Percentiles rank a stretch among this genome's conserved stretches.
Evolutionary conservation across 2,329 filamentous ascomycete species (phyloP).

Genomic region (Xylaria sp.): DNA sequence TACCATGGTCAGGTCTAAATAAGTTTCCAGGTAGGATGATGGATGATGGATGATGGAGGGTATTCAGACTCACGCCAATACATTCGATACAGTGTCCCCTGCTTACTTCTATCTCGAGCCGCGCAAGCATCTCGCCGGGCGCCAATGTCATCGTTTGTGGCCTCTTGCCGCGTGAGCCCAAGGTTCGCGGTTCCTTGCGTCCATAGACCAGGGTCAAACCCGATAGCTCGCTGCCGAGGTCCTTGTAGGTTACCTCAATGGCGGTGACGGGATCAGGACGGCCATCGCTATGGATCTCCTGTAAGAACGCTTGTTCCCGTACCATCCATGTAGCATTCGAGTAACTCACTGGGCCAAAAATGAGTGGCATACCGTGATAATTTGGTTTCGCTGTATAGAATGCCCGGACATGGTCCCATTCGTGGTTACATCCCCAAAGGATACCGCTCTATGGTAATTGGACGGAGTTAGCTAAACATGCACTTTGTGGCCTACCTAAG

Average conservation of each 20-base stretch:
- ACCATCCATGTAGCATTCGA: constrained; percentile 12
- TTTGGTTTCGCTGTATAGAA: constrained; percentile 5
- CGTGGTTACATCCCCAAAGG: constrained; percentile 24
- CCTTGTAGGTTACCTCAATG: constrained; percentile 22
- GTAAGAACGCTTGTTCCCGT: constrained; percentile 21
- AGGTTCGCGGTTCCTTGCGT: constrained; percentile 8
- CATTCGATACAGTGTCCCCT: constrained; percentile 11
- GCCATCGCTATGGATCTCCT: constrained; percentile 10
- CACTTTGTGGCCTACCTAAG: not conserved
- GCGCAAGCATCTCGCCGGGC: constrained; percentile 15
- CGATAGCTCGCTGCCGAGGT: constrained; percentile 15
- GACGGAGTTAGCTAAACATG: not conserved
- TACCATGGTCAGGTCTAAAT: not conserved
- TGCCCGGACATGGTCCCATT: constrained; percentile 27
- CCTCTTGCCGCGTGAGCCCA: constrained; percentile 13
- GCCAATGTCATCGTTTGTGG: constrained; percentile 9
- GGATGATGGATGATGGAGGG: not conserved
- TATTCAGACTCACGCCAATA: constrained; percentile 17
- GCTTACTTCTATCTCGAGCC: constrained; percentile 17
- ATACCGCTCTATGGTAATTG: constrained; percentile 22
- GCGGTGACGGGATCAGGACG: constrained; percentile 6
- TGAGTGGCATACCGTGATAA: not conserved
- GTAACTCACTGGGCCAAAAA: not conserved
- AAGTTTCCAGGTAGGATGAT: not conserved
- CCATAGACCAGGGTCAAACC: constrained; percentile 22